Percentiles rank a stretch among this genome's conserved stretches.
phyloP scores from a whole-genome alignment of 805 yeast genomes.

The Lipomyces chichibuensis region DNA sequence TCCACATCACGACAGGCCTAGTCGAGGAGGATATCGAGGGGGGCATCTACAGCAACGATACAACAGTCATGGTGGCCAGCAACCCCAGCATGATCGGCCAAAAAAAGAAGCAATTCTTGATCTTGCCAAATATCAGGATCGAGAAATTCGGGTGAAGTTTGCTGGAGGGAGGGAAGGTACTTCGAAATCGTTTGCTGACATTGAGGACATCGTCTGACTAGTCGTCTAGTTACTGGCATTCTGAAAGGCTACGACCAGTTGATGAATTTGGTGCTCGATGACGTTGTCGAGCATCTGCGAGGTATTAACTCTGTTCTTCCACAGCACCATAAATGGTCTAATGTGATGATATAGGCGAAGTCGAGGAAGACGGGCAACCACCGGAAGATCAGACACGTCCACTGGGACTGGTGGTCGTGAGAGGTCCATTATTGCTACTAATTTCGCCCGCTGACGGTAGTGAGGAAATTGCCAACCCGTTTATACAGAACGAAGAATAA shows the following conservation, averaged over 20 bases:
- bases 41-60: constrained; percentile 24
- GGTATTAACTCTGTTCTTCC: constrained; percentile 45
- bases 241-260: constrained; percentile 93
- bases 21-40: constrained; percentile 25
- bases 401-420: constrained; percentile 77
- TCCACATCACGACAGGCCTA: constrained; percentile 14
- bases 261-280: constrained; percentile 76
- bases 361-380: constrained; percentile 61
- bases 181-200: neutral
- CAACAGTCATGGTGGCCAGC: constrained; percentile 10
- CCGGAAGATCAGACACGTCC: constrained; percentile 60
- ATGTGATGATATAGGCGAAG: constrained; percentile 48
- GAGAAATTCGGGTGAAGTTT: constrained; percentile 73
- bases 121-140: constrained; percentile 73
- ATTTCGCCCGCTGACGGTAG: constrained; percentile 72
- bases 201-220: neutral
- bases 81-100: constrained; percentile 61
- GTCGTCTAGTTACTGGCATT: constrained; percentile 62
- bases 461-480: constrained; percentile 72
- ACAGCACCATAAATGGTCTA: neutral
- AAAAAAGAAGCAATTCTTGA: constrained; percentile 89
- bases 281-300: constrained; percentile 65
- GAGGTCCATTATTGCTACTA: constrained; percentile 79
- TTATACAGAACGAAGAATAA: constrained; percentile 44
- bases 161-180: constrained; percentile 75